These are phyloP conservation scores for Lenzites betulinus DNA, from an alignment of 768 basidiomycete genomes.

Conservation along the genomic window DNA sequence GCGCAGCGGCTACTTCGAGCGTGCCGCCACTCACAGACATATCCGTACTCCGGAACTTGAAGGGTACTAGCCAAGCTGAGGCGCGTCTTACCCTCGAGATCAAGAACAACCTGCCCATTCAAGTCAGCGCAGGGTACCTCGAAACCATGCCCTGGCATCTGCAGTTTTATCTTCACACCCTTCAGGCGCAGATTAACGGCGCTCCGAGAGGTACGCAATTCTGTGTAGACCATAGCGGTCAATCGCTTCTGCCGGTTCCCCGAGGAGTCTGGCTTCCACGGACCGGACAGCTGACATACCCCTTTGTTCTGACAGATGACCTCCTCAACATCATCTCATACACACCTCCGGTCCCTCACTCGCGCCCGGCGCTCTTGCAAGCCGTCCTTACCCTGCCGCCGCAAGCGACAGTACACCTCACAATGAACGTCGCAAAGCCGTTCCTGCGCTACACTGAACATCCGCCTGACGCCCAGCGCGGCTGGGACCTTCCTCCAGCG, in stretches of 20 bases:
- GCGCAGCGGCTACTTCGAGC: constrained; percentile 28
- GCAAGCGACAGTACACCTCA: constrained; percentile 59
- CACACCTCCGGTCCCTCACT: constrained; percentile 62
- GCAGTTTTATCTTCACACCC: constrained; percentile 83
- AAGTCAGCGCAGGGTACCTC: constrained; percentile 64
- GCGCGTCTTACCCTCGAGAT: constrained; percentile 73
- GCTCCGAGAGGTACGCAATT: constrained; percentile 43
- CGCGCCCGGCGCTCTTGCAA: constrained; percentile 80
- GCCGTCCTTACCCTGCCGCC: constrained; percentile 71
- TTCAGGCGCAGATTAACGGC: constrained; percentile 54
- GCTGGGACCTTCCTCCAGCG: constrained; percentile 91
- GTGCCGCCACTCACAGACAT: constrained; percentile 49
- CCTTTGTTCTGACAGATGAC: constrained; percentile 46
- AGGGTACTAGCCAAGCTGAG: constrained; percentile 72
- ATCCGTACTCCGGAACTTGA: constrained; percentile 68
- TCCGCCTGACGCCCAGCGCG: constrained; percentile 92
- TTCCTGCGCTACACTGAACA: constrained; percentile 95
- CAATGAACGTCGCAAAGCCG: constrained; percentile 75
- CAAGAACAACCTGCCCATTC: constrained; percentile 53
- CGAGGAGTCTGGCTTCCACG: neutral
- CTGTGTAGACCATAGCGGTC: neutral
- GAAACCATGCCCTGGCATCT: constrained; percentile 96
- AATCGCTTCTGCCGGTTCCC: neutral
- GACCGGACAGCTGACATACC: constrained; percentile 3
- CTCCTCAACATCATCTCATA: constrained; percentile 70